These are phyloP conservation scores for Trichoderma gamsii DNA, from an alignment of 495 filamentous ascomycete species.

Conservation along the genomic window DNA sequence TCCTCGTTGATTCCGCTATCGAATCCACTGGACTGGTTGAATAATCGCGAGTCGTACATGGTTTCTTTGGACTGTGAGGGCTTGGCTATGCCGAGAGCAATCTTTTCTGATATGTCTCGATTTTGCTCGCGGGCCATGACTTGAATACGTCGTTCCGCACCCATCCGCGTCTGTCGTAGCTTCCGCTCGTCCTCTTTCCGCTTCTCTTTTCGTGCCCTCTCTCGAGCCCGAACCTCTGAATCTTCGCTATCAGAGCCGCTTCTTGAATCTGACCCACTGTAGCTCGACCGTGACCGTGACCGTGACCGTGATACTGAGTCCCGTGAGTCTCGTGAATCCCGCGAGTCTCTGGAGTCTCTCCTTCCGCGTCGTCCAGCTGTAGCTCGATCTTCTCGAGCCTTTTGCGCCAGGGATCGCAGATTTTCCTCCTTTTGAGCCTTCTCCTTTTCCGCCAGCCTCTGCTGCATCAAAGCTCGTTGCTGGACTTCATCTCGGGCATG, in stretches of 20 bases:
- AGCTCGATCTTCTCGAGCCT: conserved; percentile 76
- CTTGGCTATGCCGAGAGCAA: conserved; percentile 91
- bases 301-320: conserved; percentile 37
- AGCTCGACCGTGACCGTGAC: conserved; percentile 44
- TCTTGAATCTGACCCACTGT: conserved; percentile 48
- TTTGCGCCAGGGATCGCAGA: conserved; percentile 80
- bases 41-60: conserved; percentile 95
- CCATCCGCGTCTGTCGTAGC: conserved; percentile 91
- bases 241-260: conserved; percentile 56
- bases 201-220: conserved; percentile 69
- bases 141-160: conserved; percentile 80
- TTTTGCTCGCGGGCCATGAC: conserved; percentile 92
- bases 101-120: conserved; percentile 95
- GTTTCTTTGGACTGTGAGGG: conserved; percentile 81
- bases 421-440: conserved; percentile 90
- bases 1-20: conserved; percentile 92
- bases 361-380: conserved; percentile 41
- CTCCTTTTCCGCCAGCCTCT: conserved; percentile 93
- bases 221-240: conserved; percentile 68
- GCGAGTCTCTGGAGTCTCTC: conserved; percentile 34
- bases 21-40: conserved; percentile 90
- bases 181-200: conserved; percentile 80
- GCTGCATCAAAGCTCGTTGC: conserved; percentile 90
- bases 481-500: conserved; percentile 95
- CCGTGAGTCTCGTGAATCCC: conserved; percentile 9